Evolutionary conservation across 257 asterid species (phyloP).

Genomic region (Eucommia ulmoides): DNA sequence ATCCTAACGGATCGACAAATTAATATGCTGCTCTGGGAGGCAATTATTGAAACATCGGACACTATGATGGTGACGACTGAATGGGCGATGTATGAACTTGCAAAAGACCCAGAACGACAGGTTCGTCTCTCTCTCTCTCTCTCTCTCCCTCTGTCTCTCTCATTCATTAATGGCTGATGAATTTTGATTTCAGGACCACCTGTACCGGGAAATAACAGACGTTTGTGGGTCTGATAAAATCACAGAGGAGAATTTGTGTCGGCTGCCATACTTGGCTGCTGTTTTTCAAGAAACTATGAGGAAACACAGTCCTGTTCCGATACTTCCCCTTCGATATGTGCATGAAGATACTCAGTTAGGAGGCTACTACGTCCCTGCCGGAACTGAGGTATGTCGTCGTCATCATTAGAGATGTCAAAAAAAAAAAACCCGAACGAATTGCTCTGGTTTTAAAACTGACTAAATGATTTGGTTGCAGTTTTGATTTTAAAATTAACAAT

Average conservation of each 20-base stretch:
- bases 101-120: conserved; percentile 61
- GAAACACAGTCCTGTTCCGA: conserved; percentile 59
- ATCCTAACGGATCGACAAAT: conserved; percentile 55
- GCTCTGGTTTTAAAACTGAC: no score
- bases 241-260: conserved; percentile 56
- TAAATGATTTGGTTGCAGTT: no score
- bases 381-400: conserved; percentile 88
- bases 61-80: conserved; percentile 60
- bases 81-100: conserved; percentile 92
- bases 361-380: conserved; percentile 60
- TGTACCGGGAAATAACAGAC: conserved; percentile 32
- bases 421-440: no score
- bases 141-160: background rate
- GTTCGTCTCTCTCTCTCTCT: conserved; percentile 15
- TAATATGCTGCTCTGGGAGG: conserved; percentile 73
- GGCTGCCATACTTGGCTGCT: conserved; percentile 69
- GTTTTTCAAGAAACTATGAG: conserved; percentile 84
- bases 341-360: conserved; percentile 72
- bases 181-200: conserved; percentile 35
- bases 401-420: no score
- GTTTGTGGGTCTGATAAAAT: conserved; percentile 45
- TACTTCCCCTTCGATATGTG: conserved; percentile 69
- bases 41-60: conserved; percentile 76
- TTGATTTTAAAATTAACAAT: no score
- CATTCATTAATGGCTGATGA: no score